A percentile compares a stretch with the other conserved stretches of the same genome.
Evolutionary conservation across 2,329 filamentous ascomycete genomes (phyloP).

Genomic region (Myriosclerotinia duriaeana): DNA sequence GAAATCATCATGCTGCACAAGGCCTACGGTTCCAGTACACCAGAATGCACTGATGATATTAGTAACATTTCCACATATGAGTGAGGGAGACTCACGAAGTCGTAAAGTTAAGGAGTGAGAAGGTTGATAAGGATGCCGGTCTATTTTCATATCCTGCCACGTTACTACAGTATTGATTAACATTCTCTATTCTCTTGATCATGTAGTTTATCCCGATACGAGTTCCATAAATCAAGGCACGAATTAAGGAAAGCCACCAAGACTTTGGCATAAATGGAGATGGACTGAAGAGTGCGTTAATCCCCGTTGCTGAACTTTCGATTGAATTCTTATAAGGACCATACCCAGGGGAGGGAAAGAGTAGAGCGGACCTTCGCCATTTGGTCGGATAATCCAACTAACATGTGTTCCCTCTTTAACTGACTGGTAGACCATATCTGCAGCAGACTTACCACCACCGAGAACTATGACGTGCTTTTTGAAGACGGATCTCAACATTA

Average conservation of each 20-base stretch:
- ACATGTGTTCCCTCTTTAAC: conserved; percentile 9
- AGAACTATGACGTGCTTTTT: conserved; percentile 17
- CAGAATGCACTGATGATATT: conserved; percentile 29
- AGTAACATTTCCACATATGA: background rate
- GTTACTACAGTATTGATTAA: conserved; percentile 10
- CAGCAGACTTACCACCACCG: conserved; percentile 19
- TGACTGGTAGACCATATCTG: conserved; percentile 21
- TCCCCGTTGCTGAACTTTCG: conserved; percentile 20
- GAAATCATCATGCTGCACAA: conserved; percentile 37
- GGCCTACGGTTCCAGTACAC: conserved; percentile 37
- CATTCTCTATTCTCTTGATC: background rate
- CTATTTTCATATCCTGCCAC: conserved; percentile 8
- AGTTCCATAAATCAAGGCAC: background rate
- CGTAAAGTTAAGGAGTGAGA: conserved; percentile 1
- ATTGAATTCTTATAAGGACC: conserved; percentile 25
- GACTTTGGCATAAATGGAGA: conserved; percentile 12
- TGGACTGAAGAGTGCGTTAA: conserved; percentile 16
- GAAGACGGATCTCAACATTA: too few relatives aligned
- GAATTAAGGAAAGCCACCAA: conserved; percentile 9
- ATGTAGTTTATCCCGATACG: conserved; percentile 13
- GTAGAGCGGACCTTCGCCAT: conserved; percentile 20
- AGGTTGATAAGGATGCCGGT: background rate
- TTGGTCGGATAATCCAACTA: conserved; percentile 18
- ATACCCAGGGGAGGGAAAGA: conserved; percentile 1
- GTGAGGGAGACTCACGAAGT: conserved; percentile 6